Evolutionary conservation across 2,329 filamentous ascomycete species (phyloP), one percentile per base, ranked within the genome.

Genomic region (Talaromyces sp.): DNA sequence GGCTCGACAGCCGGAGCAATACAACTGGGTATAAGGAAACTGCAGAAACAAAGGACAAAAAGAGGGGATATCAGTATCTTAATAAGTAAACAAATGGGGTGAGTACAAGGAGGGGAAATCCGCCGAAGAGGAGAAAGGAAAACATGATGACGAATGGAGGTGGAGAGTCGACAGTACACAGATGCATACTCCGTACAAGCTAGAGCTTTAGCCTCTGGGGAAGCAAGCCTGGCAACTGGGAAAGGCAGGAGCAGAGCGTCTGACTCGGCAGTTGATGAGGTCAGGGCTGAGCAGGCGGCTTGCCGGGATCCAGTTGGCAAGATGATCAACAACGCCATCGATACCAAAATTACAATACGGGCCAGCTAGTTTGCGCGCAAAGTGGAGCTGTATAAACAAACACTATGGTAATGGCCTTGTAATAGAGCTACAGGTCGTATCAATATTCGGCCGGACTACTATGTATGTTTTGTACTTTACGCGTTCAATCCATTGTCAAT

Each of bases 271-370:
- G 9, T 22, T 54, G 31, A 35, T 54, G 50, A 54, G 31, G 50
- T 35, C 50, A 54, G 31, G n/a, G 17, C 27, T 52, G 49, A 31
- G 19, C 43, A 22, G 43, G 43, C 43, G 43, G 43, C 43, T 22
- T 45, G 43, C 43, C 43, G 43, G 43, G 39, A 41, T 31, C 49
- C 17, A 50, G 25, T 50, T 54, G 27, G 52, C 17, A 31, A 31
- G 17, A 19, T 45, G 56, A 59, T 59, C 56, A 59, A 45, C 56
- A 59, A 59, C 22, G 39, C 56, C 56, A 33, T 59, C 10, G 27
- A 59, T 59, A 59, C 56, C 9, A 59, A 45, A 59, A 45, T 59
- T 59, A 59, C 56, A 27, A 45, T 59, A 59, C 27, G 19, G 39
- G 17, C 39, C 22, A 27, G 37, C 56, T 59, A n/a, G 39, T 22